Evolutionary conservation across 306 rosid species (phyloP), one percentile per base, ranked within the genome.

Genomic region (Cucumis melo): DNA sequence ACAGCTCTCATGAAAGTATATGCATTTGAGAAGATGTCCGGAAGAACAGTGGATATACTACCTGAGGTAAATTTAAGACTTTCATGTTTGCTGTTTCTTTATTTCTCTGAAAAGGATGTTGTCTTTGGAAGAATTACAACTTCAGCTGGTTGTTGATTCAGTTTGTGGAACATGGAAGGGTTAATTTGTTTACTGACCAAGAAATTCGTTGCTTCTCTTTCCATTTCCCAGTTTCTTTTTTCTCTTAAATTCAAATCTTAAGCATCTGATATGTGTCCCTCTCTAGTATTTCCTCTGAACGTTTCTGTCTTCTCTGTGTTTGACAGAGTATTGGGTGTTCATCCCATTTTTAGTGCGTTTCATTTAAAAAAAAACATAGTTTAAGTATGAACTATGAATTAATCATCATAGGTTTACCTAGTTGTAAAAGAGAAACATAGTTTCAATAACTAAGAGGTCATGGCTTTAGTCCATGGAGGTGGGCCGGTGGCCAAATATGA

Each of bases 1-100:
- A 87, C 98, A 77, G 98, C 98, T 11, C 54, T 91, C 82, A 87
- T 87, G 91, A 93, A 93, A 83, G 84, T 85, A 65, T 93, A 89
- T 83, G 93, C 97, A 12, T 91, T 91, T 84, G 97, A 93, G 83
- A 85, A 88, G 71, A 84, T 90, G 74, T 84, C 96, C 73, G 84
- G 91, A 70, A 91, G 92, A 86, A 88, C 84, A 81, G 89, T 88
- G 66, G 97, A 91, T 77, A 80, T 93, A 78, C 88, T 91, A 81
- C 89, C 93, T 56, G 92, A 93, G 98, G 98, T 93, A 89, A 85
- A 57, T 71, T 77, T 42, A 60, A 53, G 10, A 73, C 36, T 5
- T 54, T 55, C 36, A n/a, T 64, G 32, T 73, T 72, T 81, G 23
- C 27, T 46, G 19, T 48, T 56, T 39, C n/a, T 42, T n/a, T 29